Conservation (phyloP, 352 stramenopile genomes). For the Globisporangium recalcitrans region DNA sequence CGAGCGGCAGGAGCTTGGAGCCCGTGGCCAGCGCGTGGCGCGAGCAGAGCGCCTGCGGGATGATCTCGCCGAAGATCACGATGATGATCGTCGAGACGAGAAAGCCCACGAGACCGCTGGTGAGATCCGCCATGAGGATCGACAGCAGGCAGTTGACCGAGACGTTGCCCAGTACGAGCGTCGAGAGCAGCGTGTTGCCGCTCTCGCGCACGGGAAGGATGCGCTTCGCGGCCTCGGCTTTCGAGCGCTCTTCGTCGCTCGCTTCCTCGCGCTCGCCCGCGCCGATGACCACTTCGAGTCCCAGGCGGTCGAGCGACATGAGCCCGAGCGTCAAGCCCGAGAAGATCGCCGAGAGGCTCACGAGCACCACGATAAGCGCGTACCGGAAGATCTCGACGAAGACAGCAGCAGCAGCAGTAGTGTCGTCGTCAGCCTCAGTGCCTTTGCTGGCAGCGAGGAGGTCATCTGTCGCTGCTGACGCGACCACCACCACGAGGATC, state of each 20-base stretch:
- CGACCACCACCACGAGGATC: background rate
- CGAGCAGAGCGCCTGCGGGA: conserved; percentile 90
- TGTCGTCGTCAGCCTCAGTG: background rate
- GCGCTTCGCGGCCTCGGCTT: conserved; percentile 48
- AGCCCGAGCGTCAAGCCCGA: conserved; percentile 95
- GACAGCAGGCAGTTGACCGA: conserved; percentile 95
- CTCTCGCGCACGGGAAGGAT: conserved; percentile 88
- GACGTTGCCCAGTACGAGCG: conserved; percentile 96
- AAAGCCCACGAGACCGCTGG: conserved; percentile 87
- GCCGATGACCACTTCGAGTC: conserved; percentile 94
- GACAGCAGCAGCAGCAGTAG: background rate
- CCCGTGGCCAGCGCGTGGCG: conserved; percentile 86
- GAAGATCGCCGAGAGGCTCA: conserved; percentile 90
- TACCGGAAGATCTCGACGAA: conserved; percentile 39
- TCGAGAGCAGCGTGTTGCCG: conserved; percentile 97
- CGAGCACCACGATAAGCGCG: conserved; percentile 46
- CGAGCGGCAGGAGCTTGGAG: conserved; percentile 78
- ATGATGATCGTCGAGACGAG: conserved; percentile 93
- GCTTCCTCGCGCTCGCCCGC: conserved; percentile 74
- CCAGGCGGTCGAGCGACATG: conserved; percentile 95
- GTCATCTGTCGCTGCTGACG: background rate
- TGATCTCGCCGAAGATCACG: conserved; percentile 94
- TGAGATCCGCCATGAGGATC: conserved; percentile 94
- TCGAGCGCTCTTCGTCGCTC: conserved; percentile 51
- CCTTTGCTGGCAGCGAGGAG: background rate